These are phyloP conservation scores for Linnemannia hyalina DNA, from an alignment of 192 early-diverging fungal genomes.

Conservation along the genomic window DNA sequence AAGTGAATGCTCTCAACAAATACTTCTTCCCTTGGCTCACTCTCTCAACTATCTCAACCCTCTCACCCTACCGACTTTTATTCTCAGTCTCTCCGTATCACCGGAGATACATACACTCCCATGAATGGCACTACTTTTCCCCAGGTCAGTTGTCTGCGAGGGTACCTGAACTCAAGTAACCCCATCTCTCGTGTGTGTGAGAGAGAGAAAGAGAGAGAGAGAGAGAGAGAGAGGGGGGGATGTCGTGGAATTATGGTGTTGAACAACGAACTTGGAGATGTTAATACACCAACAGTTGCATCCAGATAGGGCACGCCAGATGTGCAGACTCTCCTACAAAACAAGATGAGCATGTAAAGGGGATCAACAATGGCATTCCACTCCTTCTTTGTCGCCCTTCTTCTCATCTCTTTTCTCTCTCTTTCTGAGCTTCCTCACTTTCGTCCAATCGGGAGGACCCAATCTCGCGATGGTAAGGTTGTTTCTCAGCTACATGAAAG, in stretches of 20 bases:
- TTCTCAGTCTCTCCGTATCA: neutral
- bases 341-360: neutral
- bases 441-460: neutral
- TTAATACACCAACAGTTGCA: no score
- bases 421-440: neutral
- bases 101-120: neutral
- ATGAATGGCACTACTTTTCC: constrained; percentile 1
- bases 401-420: neutral
- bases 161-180: neutral
- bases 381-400: neutral
- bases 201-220: no score
- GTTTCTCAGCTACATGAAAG: neutral
- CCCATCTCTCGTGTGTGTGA: no score
- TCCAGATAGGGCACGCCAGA: no score
- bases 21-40: neutral
- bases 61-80: neutral
- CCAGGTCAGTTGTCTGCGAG: neutral
- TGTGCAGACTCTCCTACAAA: no score
- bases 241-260: no score
- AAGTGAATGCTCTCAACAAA: neutral
- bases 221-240: no score
- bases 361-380: neutral
- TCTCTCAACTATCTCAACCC: neutral
- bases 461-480: neutral
- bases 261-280: no score